phyloP scores from a whole-genome alignment of 768 basidiomycete species.

The Strobilomyces confusus region DNA sequence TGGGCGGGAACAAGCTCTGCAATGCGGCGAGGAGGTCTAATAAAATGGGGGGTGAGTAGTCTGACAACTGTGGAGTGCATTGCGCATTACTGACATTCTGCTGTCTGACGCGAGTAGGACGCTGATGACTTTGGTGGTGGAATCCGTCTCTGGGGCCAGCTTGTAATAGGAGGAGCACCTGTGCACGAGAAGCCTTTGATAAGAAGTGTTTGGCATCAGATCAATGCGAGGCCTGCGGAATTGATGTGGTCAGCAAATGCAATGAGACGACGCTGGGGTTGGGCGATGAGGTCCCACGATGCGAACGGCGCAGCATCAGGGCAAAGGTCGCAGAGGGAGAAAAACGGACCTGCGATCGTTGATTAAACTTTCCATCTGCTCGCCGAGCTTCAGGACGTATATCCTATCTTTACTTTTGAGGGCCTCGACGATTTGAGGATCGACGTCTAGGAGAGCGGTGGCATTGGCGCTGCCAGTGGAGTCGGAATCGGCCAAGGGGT shows the following conservation, averaged over 20 bases:
- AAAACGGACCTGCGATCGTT: slow-evolving; percentile 62
- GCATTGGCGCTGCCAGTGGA: slow-evolving; percentile 21
- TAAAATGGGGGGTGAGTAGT: slow-evolving; percentile 14
- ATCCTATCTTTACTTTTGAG: slow-evolving; percentile 85
- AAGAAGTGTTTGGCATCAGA: slow-evolving; percentile 66
- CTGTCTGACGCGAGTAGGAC: slow-evolving; percentile 61
- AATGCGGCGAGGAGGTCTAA: slow-evolving; percentile 65
- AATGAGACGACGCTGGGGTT: neutral
- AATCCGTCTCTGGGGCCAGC: slow-evolving; percentile 67
- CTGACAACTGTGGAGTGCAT: neutral
- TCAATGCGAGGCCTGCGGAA: slow-evolving; percentile 56
- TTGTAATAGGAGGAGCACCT: slow-evolving; percentile 81
- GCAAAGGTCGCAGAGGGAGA: neutral
- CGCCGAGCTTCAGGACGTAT: slow-evolving; percentile 85
- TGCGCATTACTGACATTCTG: slow-evolving; percentile 56
- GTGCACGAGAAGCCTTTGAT: slow-evolving; percentile 83
- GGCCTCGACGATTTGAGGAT: slow-evolving; percentile 80
- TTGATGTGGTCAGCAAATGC: slow-evolving; percentile 23
- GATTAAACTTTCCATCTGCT: slow-evolving; percentile 78
- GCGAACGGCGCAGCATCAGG: neutral
- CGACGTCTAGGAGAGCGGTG: slow-evolving; percentile 45
- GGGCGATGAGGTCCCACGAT: slow-evolving; percentile 3
- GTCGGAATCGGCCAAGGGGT: slow-evolving; percentile 29
- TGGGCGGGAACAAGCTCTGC: slow-evolving; percentile 78
- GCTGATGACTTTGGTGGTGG: slow-evolving; percentile 56